Evolutionary conservation across 352 stramenopile species (phyloP).

Genomic region (Phytophthora pini): DNA sequence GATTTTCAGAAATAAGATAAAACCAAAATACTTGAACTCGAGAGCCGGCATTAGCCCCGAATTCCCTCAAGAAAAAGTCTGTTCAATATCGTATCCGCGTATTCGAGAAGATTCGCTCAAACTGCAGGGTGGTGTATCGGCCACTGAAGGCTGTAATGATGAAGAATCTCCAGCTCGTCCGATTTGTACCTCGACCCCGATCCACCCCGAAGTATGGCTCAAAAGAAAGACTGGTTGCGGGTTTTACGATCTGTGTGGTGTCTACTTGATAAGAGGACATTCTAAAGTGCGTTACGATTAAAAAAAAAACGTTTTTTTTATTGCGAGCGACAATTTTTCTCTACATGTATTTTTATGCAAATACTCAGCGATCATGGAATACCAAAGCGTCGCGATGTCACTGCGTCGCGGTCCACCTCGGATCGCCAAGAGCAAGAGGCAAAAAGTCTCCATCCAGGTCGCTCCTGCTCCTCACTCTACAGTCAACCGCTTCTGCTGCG

Average conservation of each 20-base stretch:
- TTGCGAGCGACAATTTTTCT: background rate
- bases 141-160: background rate
- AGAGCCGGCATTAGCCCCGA: too few relatives aligned
- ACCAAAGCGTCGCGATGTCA: conserved; percentile 4
- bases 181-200: background rate
- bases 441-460: background rate
- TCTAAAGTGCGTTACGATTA: too few relatives aligned
- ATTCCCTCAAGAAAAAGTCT: too few relatives aligned
- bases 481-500: conserved; percentile 13
- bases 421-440: conserved; percentile 19
- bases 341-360: background rate
- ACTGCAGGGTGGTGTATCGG: background rate
- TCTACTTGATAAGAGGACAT: background rate
- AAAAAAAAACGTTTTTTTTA: background rate
- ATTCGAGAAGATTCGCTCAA: background rate
- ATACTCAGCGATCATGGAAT: background rate
- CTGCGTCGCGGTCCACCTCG: background rate
- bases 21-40: too few relatives aligned
- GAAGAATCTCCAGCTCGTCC: background rate
- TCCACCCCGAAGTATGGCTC: background rate
- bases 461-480: background rate
- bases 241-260: background rate
- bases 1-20: too few relatives aligned
- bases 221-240: background rate
- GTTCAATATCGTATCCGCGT: too few relatives aligned